Base-by-base conservation (phyloP, 768 basidiomycete genomes). In the Trametes villosa region DNA sequence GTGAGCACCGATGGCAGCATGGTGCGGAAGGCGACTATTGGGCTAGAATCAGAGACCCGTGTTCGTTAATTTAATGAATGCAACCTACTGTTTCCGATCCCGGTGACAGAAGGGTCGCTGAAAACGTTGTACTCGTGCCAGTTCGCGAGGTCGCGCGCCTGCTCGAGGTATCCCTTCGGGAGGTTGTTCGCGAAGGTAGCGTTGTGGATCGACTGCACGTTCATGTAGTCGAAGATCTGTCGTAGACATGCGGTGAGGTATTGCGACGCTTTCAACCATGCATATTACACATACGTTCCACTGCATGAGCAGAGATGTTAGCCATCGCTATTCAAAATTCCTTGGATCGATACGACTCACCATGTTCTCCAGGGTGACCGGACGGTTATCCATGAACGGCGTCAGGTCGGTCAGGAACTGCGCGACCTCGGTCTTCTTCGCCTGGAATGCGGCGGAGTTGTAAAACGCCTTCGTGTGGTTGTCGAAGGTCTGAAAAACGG, bases 81-180 rank as follows among this genome's bases (percentile, higher is more conserved):
- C 0, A 12, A 62, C 66, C 30, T 20, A 65, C 54, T 55, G 53
- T 64, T 66, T 38, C 87, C 83, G 53, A 91, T 84, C n/a, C 87
- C 86, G 22, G 72, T 71, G 2, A 79, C 71, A n/a, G 77, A 68
- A 0, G 75, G 68, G 50, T 80, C 81, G 4, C 78, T 84, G 74
- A 91, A 92, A 17, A 90, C 80, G 47, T 80, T 81, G 70, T 87
- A 84, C 74, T 91, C 87, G 68, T 91, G 88, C 77, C 79, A 92
- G 73, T 89, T 83, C 2, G 88, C 89, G 8, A 92, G 78, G 45
- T 77, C 79, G 20, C 83, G 78, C 4, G 81, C 85, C 67, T 84
- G 85, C 9, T 73, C 78, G 18, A 88, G 77, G 65, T 76, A 82
- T 0, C 77, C 77, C 1, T 73, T 33, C 9, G 87, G 85, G 3